Evolutionary conservation across 2,329 filamentous ascomycete species (phyloP).

Genomic region (Cercospora sp.): DNA sequence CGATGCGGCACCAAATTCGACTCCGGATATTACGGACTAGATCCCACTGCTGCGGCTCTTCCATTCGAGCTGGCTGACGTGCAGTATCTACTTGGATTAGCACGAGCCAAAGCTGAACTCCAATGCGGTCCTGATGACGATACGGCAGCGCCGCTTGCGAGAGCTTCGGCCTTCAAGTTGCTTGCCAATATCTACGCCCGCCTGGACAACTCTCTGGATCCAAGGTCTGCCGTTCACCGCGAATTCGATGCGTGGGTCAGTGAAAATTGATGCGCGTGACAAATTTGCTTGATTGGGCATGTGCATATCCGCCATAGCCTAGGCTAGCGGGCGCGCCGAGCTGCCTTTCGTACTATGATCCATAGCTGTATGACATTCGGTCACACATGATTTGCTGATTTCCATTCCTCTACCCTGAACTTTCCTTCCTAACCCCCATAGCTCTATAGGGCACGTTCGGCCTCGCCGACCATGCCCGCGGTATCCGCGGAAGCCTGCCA

Average conservation of each 20-base stretch:
- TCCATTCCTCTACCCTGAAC: not conserved
- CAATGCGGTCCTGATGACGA: not conserved
- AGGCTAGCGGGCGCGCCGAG: not conserved
- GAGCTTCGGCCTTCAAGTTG: not conserved
- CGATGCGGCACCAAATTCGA: not conserved
- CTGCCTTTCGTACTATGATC: not conserved
- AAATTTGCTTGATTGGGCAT: not conserved
- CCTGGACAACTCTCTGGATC: constrained; percentile 1
- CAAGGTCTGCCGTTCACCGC: not conserved
- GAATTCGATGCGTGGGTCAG: not conserved
- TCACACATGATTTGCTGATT: not conserved
- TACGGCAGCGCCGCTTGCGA: not conserved
- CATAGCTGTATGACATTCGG: not conserved
- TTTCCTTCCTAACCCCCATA: not conserved
- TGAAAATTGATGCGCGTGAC: not conserved
- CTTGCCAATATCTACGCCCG: not conserved
- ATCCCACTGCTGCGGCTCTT: constrained; percentile 2
- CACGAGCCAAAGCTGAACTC: not conserved
- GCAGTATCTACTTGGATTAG: not conserved
- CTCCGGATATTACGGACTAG: constrained; percentile 1
- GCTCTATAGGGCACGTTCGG: not conserved
- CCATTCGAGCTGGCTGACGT: not conserved
- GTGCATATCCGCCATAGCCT: not conserved
- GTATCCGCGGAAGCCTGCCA: not conserved
- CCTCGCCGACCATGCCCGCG: not conserved